A percentile compares a stretch with the other conserved stretches of the same genome.
phyloP scores from a whole-genome alignment of 257 asterid species.

The Haberlea rhodopensis region DNA sequence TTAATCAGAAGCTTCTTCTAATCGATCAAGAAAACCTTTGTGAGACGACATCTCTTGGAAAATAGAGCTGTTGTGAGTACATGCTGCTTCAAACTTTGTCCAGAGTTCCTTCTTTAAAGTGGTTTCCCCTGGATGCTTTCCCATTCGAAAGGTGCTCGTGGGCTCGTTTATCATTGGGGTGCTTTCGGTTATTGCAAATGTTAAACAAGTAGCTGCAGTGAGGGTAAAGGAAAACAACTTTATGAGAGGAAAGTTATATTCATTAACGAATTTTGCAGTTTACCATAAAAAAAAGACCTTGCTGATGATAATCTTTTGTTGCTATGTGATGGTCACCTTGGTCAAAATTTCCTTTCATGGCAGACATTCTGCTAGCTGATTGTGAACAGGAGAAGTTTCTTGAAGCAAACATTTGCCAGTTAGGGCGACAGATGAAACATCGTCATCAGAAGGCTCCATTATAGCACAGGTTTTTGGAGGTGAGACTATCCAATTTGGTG shows the following conservation, averaged over 20 bases:
- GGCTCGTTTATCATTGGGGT: slow-evolving; percentile 71
- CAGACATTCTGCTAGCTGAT: slow-evolving; percentile 19
- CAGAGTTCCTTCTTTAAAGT: slow-evolving; percentile 94
- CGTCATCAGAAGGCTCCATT: slow-evolving; percentile 66
- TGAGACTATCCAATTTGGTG: slow-evolving; percentile 65
- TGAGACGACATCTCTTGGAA: slow-evolving; percentile 25
- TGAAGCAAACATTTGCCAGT: slow-evolving; percentile 26
- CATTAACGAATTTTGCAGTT: background rate
- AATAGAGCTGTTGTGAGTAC: slow-evolving; percentile 32
- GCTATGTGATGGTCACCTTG: slow-evolving; percentile 26
- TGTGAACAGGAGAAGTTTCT: slow-evolving; percentile 16
- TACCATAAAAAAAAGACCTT: too few species aligned
- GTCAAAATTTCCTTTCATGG: slow-evolving; percentile 19
- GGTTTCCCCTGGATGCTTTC: slow-evolving; percentile 89
- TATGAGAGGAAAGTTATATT: background rate
- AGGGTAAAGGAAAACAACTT: slow-evolving; percentile 3
- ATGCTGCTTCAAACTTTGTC: slow-evolving; percentile 84
- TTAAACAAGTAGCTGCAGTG: slow-evolving; percentile 34
- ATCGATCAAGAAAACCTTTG: slow-evolving; percentile 71
- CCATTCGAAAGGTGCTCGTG: slow-evolving; percentile 39
- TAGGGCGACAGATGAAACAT: slow-evolving; percentile 21
- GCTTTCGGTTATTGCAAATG: slow-evolving; percentile 40
- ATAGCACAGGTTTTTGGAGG: slow-evolving; percentile 91
- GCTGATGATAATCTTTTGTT: slow-evolving; percentile 26
- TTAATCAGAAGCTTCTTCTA: slow-evolving; percentile 66